Conservation (phyloP, 192 early-diverging fungal genomes). For the Coemansia asiatica region DNA sequence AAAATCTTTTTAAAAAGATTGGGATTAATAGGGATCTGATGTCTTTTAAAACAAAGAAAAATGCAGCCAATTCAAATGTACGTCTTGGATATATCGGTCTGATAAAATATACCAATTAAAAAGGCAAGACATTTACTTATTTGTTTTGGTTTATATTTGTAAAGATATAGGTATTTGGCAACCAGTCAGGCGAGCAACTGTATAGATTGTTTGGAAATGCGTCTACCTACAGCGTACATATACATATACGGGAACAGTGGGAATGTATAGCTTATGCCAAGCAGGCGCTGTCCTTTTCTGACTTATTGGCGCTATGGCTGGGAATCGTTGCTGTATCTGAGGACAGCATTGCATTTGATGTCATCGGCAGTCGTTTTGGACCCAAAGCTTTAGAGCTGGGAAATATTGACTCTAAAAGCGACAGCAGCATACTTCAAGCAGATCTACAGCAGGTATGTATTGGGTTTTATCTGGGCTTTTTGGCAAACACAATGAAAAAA, state of each 20-base stretch:
- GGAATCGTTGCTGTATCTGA: constrained; percentile 9
- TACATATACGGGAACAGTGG: constrained; percentile 30
- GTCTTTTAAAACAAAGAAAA: too few species aligned
- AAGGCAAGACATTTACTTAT: too few species aligned
- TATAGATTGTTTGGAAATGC: constrained; percentile 19
- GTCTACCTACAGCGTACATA: neutral
- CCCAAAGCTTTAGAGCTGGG: neutral
- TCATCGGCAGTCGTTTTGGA: constrained; percentile 25
- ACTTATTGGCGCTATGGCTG: neutral
- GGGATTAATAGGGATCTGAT: too few species aligned
- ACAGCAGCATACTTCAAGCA: neutral
- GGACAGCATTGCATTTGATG: constrained; percentile 13
- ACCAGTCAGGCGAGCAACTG: constrained; percentile 6
- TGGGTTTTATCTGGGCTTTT: too few species aligned
- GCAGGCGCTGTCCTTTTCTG: neutral
- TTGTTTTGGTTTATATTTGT: neutral
- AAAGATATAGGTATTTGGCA: constrained; percentile 34
- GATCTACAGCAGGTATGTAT: neutral
- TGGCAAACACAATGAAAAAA: too few species aligned
- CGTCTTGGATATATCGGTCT: neutral
- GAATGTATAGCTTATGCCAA: constrained; percentile 12
- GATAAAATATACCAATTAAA: too few species aligned
- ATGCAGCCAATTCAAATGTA: neutral
- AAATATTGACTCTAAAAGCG: too few species aligned
- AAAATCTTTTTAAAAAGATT: too few species aligned